Evolutionary conservation across 1,139 yeast genomes (phyloP).

Genomic region (Candida sp.): DNA sequence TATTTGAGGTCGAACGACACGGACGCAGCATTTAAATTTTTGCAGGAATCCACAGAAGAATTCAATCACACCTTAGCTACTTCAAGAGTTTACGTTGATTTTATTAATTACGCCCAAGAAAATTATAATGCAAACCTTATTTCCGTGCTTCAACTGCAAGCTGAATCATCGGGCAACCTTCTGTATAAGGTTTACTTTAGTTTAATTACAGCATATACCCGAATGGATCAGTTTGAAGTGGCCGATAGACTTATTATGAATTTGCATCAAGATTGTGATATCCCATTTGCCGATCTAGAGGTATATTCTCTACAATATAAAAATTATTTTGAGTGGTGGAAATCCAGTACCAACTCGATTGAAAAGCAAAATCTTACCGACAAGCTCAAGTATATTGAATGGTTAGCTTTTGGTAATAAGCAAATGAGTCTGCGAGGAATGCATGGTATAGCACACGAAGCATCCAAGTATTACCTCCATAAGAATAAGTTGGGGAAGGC

Average conservation of each 20-base stretch:
- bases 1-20: slow-evolving; percentile 35
- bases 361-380: background rate
- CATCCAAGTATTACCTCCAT: slow-evolving; percentile 19
- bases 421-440: slow-evolving; percentile 7
- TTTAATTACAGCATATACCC: slow-evolving; percentile 25
- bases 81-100: slow-evolving; percentile 11
- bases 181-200: slow-evolving; percentile 13
- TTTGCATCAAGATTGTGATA: slow-evolving; percentile 25
- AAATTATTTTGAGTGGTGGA: slow-evolving; percentile 29
- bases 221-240: slow-evolving; percentile 26
- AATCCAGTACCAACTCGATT: slow-evolving; percentile 1
- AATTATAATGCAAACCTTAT: slow-evolving; percentile 22
- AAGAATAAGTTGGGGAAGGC: slow-evolving; percentile 15
- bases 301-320: slow-evolving; percentile 28
- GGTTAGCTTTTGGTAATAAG: slow-evolving; percentile 1
- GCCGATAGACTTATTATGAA: slow-evolving; percentile 27
- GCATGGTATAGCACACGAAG: slow-evolving; percentile 20
- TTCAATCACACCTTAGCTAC: slow-evolving; percentile 15
- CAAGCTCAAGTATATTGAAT: slow-evolving; percentile 1
- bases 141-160: slow-evolving; percentile 16
- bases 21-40: slow-evolving; percentile 34
- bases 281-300: slow-evolving; percentile 28
- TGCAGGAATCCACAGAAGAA: slow-evolving; percentile 31
- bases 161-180: slow-evolving; percentile 13
- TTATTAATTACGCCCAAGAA: slow-evolving; percentile 19